Percentiles rank a stretch among this genome's conserved stretches.
Conservation (phyloP, 768 basidiomycete genomes). For the Sporobolomyces roseus region DNA sequence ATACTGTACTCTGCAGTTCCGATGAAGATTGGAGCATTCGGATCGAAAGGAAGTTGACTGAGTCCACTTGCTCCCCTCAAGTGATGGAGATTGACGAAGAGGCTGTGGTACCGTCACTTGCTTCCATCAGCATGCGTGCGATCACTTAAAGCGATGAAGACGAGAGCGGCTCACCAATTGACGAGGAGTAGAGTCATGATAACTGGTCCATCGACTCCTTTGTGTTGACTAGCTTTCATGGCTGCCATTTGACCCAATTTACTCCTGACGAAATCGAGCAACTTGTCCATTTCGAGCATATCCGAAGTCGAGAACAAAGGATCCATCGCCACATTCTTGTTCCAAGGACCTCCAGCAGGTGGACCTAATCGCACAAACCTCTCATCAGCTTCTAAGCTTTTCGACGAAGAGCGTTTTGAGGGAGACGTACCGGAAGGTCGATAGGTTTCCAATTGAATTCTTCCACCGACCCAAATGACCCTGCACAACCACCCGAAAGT, state of each 20-base stretch:
- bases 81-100: slow-evolving; percentile 35
- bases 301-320: slow-evolving; percentile 19
- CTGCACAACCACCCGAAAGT: slow-evolving; percentile 38
- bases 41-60: slow-evolving; percentile 27
- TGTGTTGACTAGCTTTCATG: slow-evolving; percentile 10
- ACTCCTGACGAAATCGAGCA: slow-evolving; percentile 21
- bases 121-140: no score
- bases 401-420: not conserved
- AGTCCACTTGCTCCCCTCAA: slow-evolving; percentile 29
- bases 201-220: slow-evolving; percentile 18
- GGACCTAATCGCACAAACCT: slow-evolving; percentile 2
- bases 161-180: slow-evolving; percentile 25
- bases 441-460: slow-evolving; percentile 36
- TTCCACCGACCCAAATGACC: slow-evolving; percentile 32
- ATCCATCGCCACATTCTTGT: slow-evolving; percentile 23
- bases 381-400: not conserved
- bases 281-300: slow-evolving; percentile 33
- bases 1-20: slow-evolving; percentile 34
- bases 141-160: no score
- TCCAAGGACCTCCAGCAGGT: slow-evolving; percentile 33
- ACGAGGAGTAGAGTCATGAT: slow-evolving; percentile 27
- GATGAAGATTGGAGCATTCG: slow-evolving; percentile 18
- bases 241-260: slow-evolving; percentile 17
- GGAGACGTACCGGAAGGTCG: slow-evolving; percentile 23
- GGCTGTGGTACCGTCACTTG: no score